Conservation (phyloP, 371 early-diverging fungal species). For the Saksenaea oblongispora region DNA sequence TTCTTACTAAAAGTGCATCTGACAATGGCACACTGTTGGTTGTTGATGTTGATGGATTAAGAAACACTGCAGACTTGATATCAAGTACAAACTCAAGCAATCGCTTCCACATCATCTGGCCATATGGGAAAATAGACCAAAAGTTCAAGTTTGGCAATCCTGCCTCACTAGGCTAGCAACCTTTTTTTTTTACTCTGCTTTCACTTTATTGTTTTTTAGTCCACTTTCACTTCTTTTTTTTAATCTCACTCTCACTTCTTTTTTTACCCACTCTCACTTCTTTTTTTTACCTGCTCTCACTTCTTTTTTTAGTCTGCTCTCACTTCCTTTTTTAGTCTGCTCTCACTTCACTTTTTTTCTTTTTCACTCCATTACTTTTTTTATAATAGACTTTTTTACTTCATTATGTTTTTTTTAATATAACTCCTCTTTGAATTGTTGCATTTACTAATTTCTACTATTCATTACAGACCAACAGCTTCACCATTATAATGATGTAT, state of each 20-base stretch:
- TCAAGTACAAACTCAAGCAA: background rate
- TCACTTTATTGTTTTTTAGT: no score
- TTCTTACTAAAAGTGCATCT: background rate
- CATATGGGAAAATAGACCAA: background rate
- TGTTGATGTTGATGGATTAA: no score
- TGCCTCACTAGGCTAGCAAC: background rate
- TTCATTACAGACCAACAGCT: no score
- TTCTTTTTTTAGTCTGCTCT: no score
- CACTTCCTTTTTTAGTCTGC: no score
- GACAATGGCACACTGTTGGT: background rate
- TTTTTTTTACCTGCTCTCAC: no score
- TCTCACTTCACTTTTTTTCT: no score
- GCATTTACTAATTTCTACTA: no score
- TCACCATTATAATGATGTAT: no score
- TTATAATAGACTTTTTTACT: background rate
- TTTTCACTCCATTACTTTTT: background rate
- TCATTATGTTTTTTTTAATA: no score
- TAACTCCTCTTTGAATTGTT: no score
- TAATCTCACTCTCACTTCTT: background rate
- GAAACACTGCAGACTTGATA: background rate
- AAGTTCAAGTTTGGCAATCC: background rate
- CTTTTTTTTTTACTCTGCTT: background rate
- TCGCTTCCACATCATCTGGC: background rate
- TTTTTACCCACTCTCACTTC: background rate
- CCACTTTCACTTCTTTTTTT: background rate